Percentiles rank a stretch among this genome's conserved stretches.
Evolutionary conservation across 768 basidiomycete species (phyloP).

Genomic region (Mycena olivaceomarginata): DNA sequence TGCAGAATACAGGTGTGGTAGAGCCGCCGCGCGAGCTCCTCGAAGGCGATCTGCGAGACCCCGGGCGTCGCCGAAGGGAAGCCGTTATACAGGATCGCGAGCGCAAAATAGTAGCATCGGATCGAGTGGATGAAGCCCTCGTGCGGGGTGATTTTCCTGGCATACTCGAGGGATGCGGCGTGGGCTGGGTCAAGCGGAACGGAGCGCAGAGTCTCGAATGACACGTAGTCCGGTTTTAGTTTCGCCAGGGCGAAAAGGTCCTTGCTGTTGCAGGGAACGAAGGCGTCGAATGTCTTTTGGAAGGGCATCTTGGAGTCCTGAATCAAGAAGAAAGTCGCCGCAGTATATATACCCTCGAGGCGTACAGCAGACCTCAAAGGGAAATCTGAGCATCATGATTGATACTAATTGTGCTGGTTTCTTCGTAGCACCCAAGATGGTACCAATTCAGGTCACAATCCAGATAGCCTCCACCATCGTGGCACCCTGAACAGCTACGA

Average conservation of each 20-base stretch:
- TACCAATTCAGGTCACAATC: too few relatives aligned
- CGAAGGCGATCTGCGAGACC: conserved; percentile 37
- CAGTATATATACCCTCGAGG: too few relatives aligned
- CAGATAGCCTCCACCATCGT: too few relatives aligned
- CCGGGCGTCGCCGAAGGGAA: conserved; percentile 43
- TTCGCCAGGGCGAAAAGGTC: conserved; percentile 33
- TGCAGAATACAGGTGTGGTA: conserved; percentile 32
- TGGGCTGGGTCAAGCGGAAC: conserved; percentile 28
- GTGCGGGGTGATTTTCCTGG: conserved; percentile 30
- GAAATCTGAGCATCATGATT: too few relatives aligned
- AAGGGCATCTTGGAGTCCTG: conserved; percentile 22
- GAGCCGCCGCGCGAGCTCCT: conserved; percentile 24
- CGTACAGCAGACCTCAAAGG: too few relatives aligned
- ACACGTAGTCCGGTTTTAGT: conserved; percentile 31
- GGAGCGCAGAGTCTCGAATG: conserved; percentile 26
- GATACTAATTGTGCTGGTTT: too few relatives aligned
- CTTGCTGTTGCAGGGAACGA: conserved; percentile 29
- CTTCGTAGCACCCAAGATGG: too few relatives aligned
- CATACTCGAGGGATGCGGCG: conserved; percentile 35
- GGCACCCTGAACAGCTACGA: too few relatives aligned
- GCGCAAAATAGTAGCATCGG: conserved; percentile 43
- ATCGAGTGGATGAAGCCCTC: conserved; percentile 41
- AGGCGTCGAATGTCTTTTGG: conserved; percentile 15
- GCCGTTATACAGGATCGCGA: conserved; percentile 39
- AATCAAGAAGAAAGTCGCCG: too few relatives aligned